Base-by-base conservation (phyloP, 805 yeast species). In the Cephaloascus fragrans region DNA sequence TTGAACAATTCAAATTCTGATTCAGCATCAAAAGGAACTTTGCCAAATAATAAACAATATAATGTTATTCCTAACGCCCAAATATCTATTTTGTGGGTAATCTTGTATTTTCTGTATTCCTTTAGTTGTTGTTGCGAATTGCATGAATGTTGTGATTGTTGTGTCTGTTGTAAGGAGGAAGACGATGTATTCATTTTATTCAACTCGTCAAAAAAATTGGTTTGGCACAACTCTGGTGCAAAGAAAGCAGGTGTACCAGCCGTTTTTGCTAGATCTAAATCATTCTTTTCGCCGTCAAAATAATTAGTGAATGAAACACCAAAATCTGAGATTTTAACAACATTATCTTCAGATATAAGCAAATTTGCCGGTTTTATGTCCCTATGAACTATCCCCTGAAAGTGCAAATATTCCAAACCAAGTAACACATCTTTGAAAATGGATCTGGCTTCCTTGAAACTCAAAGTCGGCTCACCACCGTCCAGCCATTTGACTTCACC, bases 201-300 rank as follows among this genome's bases (percentile, higher is more conserved):
- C 10, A 23, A 23, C 28, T 31, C 18, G n/a, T 31, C 18, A 14
- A 31, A 50, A 38, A 57, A 71, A 40, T 72, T 75, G 1, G 84
- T 79, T 39, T 71, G 69, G 53, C 96, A 89, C 36, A 89, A 67
- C 55, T 93, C 99, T 0, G 96, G 96, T 0, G 97, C 95, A 51
- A 88, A 81, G 57, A 90, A 90, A 0, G 96, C 97, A 2, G 97
- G 97, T 0, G 97, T 90, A 4, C 97, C 98, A 0, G 95, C 97
- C 0, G 97, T 90, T 57, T 89, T 90, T 2, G 96, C 94, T 44
- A 90, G 67, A 49, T 90, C 97, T 40, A 79, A 64, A 44, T 88
- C 96, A 41, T 55, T 54, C 41, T 56, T 55, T 14, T 62, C 63
- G 20, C 73, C 76, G 37, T 75, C 77, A 19, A 52, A 53, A n/a